Evolutionary conservation across 306 rosid species (phyloP), one percentile per base, ranked within the genome.

Genomic region (Luffa aegyptiaca): DNA sequence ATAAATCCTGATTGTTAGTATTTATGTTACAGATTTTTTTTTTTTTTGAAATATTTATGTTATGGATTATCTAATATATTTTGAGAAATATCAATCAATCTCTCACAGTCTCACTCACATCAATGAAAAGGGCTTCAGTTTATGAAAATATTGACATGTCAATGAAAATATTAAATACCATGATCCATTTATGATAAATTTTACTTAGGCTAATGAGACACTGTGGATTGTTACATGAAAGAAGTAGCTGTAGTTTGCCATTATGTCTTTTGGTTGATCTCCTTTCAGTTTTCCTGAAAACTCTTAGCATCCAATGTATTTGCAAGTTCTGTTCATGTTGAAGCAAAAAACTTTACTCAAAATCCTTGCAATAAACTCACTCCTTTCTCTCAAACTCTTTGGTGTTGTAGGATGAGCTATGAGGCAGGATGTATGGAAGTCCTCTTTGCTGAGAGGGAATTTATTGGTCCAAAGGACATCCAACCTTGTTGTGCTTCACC

Each of bases 331-430:
- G 26, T 56, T 20, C 14, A 5, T 58, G 5, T n/a, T 21, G 65
- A 9, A 17, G 9, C 36, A 3, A 5, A 58, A 64, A 64, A 10
- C 33, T 39, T 69, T 9, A 42, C 17, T 42, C 3, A 8, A 41
- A 66, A 44, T 69, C 37, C 17, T 41, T 44, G 13, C 11, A 45
- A 71, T 12, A 6, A 3, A 66, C n/a, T 36, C 26, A 35, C 9
- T 37, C 10, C 48, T 21, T 48, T 12, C 44, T 63, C 26, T 65
- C 72, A 39, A 66, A 21, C 39, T 46, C 3, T 6, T 49, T 73
- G 61, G 45, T 73, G 41, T 74, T 51, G 31, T 62, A 74, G 78
- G 78, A 74, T 74, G 78, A 74, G 45, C 41, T 74, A 74, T 74
- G 78, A 74, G 62, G 78, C 1, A 2, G 66, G 39, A 5, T 35